These are phyloP conservation scores for Cladobotryum protrusum DNA, from an alignment of 2,329 filamentous ascomycete species.

Conservation along the genomic window DNA sequence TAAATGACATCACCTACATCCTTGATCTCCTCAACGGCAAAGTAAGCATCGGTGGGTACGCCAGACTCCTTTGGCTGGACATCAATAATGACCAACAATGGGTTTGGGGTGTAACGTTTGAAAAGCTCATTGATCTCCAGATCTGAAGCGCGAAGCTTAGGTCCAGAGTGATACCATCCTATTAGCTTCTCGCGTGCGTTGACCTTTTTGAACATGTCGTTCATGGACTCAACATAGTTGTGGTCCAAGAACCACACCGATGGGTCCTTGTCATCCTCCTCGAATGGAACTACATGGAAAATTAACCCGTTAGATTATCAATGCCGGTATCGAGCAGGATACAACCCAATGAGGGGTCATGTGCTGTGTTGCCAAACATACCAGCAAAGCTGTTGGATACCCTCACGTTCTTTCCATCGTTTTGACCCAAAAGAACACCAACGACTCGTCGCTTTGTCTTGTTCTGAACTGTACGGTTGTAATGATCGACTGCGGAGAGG, in stretches of 20 bases:
- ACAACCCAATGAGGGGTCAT: not conserved
- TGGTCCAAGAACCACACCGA: constrained; percentile 99
- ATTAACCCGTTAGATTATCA: not conserved
- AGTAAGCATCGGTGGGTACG: constrained; percentile 97
- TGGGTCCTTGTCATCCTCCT: constrained; percentile 97
- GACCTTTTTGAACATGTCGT: constrained; percentile 99
- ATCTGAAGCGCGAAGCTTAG: constrained; percentile 93
- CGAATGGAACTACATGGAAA: constrained; percentile 71
- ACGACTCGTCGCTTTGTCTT: constrained; percentile 83
- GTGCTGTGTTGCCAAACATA: constrained; percentile 33
- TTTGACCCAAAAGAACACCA: constrained; percentile 89
- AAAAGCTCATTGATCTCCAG: constrained; percentile 99
- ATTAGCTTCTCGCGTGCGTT: constrained; percentile 98
- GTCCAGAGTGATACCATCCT: constrained; percentile 98
- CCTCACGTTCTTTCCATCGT: constrained; percentile 90
- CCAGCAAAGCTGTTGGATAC: constrained; percentile 99
- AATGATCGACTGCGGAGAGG: constrained; percentile 96
- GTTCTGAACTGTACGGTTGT: constrained; percentile 84
- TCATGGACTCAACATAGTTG: constrained; percentile 99
- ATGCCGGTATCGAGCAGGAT: not conserved
- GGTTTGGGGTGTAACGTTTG: constrained; percentile 97
- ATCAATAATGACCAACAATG: constrained; percentile 93
- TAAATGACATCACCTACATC: constrained; percentile 53
- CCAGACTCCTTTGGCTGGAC: constrained; percentile 97
- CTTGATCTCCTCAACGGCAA: constrained; percentile 98